Percentiles rank a stretch among this genome's conserved stretches.
Conservation (phyloP, 1,284 basidiomycete species). For the Microbotryum scabiosae region DNA sequence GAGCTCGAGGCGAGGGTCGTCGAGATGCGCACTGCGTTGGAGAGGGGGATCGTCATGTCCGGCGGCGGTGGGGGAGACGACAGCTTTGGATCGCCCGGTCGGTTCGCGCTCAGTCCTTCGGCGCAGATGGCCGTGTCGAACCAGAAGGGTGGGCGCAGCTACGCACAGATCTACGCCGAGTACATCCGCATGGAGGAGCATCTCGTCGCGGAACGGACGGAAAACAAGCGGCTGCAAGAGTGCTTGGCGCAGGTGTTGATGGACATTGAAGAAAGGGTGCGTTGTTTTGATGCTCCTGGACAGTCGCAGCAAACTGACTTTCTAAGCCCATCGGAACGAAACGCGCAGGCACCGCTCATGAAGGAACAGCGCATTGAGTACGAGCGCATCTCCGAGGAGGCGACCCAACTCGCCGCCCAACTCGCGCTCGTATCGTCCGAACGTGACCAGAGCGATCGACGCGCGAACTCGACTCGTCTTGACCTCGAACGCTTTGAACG, state of each 20-base stretch:
- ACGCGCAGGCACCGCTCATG: constrained; percentile 68
- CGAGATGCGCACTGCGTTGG: constrained; percentile 41
- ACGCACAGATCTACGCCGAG: constrained; percentile 84
- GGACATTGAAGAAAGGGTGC: constrained; percentile 79
- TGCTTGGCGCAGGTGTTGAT: constrained; percentile 61
- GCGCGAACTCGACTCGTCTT: constrained; percentile 25
- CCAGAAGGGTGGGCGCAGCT: constrained; percentile 59
- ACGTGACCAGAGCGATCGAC: constrained; percentile 47
- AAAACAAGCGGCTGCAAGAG: constrained; percentile 71
- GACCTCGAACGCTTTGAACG: constrained; percentile 30
- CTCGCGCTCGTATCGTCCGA: constrained; percentile 62
- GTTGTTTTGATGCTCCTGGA: constrained; percentile 34
- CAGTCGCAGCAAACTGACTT: neutral
- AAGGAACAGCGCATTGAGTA: constrained; percentile 79
- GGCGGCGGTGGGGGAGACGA: constrained; percentile 10
- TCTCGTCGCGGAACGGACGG: constrained; percentile 61
- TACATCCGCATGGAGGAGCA: constrained; percentile 77
- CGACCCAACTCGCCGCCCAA: constrained; percentile 67
- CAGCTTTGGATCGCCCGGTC: constrained; percentile 9
- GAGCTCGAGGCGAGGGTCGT: constrained; percentile 42
- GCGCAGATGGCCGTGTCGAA: constrained; percentile 16
- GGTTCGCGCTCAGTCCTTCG: constrained; percentile 22
- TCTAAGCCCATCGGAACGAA: too few relatives aligned
- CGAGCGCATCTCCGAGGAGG: constrained; percentile 65
- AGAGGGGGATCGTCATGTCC: constrained; percentile 26